Evolutionary conservation across 2,329 filamentous ascomycete species (phyloP).

Genomic region (Fusarium praegraminearum): DNA sequence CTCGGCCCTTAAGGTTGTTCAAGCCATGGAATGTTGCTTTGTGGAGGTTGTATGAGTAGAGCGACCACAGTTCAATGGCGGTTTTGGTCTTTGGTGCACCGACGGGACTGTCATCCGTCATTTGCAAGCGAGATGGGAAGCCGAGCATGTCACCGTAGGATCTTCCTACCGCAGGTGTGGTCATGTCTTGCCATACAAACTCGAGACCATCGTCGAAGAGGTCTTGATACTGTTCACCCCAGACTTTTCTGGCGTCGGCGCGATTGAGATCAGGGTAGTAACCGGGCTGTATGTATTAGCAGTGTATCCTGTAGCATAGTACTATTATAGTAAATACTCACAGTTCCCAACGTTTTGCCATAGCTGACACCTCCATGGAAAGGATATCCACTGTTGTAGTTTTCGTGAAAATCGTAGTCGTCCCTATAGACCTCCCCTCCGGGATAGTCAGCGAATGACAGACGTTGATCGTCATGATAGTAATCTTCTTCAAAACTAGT

Average conservation of each 20-base stretch:
- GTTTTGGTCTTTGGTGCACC: not conserved
- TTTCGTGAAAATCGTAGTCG: not conserved
- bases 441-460: not conserved
- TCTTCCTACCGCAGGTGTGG: not conserved
- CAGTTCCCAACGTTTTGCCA: not conserved
- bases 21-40: constrained; percentile 9
- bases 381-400: constrained; percentile 5
- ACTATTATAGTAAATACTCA: not conserved
- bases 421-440: not conserved
- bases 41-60: constrained; percentile 8
- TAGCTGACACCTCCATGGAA: constrained; percentile 9
- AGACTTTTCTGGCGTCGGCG: not conserved
- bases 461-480: not conserved
- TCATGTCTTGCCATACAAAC: constrained; percentile 18
- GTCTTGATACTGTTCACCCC: constrained; percentile 9
- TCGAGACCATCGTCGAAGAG: constrained; percentile 10
- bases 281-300: not conserved
- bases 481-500: not conserved
- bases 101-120: constrained; percentile 2
- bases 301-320: accelerated
- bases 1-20: not conserved
- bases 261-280: constrained; percentile 4
- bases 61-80: constrained; percentile 8
- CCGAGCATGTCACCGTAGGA: constrained; percentile 4
- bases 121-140: constrained; percentile 1